phyloP scores from a whole-genome alignment of 352 stramenopile species.

The Phytophthora colocasiae region DNA sequence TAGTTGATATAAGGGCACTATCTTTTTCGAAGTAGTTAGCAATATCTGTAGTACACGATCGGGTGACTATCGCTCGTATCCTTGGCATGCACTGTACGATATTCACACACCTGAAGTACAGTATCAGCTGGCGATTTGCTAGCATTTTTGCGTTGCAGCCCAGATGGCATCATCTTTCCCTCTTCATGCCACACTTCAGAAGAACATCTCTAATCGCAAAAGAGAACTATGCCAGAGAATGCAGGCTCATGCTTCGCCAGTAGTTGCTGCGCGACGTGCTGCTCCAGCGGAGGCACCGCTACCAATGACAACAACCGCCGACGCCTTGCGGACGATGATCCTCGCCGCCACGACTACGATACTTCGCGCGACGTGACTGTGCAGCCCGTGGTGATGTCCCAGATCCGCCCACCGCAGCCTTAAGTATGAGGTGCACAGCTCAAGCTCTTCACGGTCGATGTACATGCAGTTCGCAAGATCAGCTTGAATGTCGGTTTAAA shows the following conservation, averaged over 20 bases:
- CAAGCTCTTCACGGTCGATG: too few species aligned
- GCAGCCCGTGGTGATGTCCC: slow-evolving; percentile 38
- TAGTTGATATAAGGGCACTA: slow-evolving; percentile 29
- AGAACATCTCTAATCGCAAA: slow-evolving; percentile 21
- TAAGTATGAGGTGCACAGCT: neutral
- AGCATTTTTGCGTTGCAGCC: neutral
- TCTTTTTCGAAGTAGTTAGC: slow-evolving; percentile 5
- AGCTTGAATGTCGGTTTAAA: slow-evolving; percentile 14
- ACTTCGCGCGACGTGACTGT: slow-evolving; percentile 35
- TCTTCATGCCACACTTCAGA: slow-evolving; percentile 21
- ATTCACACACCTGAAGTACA: slow-evolving; percentile 9
- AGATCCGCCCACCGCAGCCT: slow-evolving; percentile 32
- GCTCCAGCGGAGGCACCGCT: slow-evolving; percentile 8
- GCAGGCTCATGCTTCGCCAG: slow-evolving; percentile 29
- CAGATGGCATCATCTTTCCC: slow-evolving; percentile 28
- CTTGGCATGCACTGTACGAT: too few species aligned
- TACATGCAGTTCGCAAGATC: neutral
- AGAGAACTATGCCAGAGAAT: slow-evolving; percentile 19
- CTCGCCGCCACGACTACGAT: slow-evolving; percentile 29
- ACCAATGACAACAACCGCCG: slow-evolving; percentile 19
- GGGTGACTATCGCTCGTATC: neutral
- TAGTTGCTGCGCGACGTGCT: slow-evolving; percentile 31
- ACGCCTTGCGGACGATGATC: slow-evolving; percentile 28
- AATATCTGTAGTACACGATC: slow-evolving; percentile 13
- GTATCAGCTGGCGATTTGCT: slow-evolving; percentile 24